phyloP scores from a whole-genome alignment of 108 stramenopile species.

The Nitzschia putrida region DNA sequence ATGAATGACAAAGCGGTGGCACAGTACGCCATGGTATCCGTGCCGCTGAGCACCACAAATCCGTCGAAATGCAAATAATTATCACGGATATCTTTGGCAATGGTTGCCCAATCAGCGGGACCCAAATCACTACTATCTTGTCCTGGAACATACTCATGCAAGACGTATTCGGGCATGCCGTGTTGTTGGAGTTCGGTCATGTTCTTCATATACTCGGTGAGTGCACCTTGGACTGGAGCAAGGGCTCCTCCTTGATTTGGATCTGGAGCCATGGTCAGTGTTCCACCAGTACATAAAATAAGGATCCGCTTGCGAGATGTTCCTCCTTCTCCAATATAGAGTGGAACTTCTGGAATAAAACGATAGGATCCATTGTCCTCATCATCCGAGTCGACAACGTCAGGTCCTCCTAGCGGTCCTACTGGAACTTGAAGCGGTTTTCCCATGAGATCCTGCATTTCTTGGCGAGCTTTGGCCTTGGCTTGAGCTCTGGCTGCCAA shows the following conservation, averaged over 20 bases:
- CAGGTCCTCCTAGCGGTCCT: conserved; percentile 24
- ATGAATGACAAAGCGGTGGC: conserved; percentile 94
- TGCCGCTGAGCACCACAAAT: conserved; percentile 95
- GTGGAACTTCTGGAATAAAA: conserved; percentile 62
- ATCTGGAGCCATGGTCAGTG: conserved; percentile 81
- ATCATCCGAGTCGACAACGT: conserved; percentile 18
- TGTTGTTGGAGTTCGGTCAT: conserved; percentile 74
- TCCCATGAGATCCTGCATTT: conserved; percentile 31
- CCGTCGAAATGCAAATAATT: conserved; percentile 92
- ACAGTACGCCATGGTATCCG: conserved; percentile 97
- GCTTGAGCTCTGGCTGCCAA: neutral
- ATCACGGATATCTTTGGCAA: conserved; percentile 76
- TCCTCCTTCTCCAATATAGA: conserved; percentile 52
- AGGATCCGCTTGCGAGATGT: conserved; percentile 43
- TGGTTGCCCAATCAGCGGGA: conserved; percentile 87
- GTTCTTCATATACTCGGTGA: conserved; percentile 68
- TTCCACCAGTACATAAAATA: conserved; percentile 84
- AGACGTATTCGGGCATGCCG: conserved; percentile 76
- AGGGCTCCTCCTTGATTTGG: conserved; percentile 60
- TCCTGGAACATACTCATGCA: conserved; percentile 78
- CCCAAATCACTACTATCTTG: conserved; percentile 88
- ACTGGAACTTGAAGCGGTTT: conserved; percentile 47
- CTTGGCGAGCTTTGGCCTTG: conserved; percentile 2
- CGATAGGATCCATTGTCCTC: conserved; percentile 5
- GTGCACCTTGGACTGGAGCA: conserved; percentile 76